Base-by-base conservation (phyloP, 169 alveolate genomes). In the Cryptosporidium andersoni region DNA sequence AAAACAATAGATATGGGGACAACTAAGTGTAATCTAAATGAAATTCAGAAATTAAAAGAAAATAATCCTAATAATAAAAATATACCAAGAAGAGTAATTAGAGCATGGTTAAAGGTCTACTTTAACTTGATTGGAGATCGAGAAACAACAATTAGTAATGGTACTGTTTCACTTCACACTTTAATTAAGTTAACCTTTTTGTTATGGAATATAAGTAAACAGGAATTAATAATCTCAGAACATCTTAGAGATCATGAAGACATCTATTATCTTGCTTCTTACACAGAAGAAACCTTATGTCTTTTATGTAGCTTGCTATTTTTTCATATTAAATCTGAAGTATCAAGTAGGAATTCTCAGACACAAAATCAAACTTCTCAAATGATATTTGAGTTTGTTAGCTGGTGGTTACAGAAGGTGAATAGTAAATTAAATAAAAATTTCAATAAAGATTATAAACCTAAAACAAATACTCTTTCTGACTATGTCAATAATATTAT, bases 221-320 rank as follows among this genome's bases (percentile, higher is more conserved):
- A 74, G 5, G 85, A 74, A 43, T 7, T 58, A 14, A n/a, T 60
- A 4, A 4, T 47, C 40, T 60, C 45, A 5, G 11, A 34, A 42
- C 25, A 60, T 60, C 1, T 60, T 5, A 9, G 11, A 3, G 45
- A 43, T 42, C 7, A 7, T 34, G 16, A 43, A 58, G 2, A n/a
- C 64, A 36, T 39, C 6, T 3, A 37, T 9, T 4, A 4, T 34
- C 12, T 52, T 11, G 2, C 52, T 5, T 1, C 14, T 66, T 74
- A 56, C 47, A 43, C 34, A 58, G 85, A 74, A 74, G 65, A 45
- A 45, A 40, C 85, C 14, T 53, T 74, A 47, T 58, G 60, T 55
- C 14, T 74, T 12, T 25, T 74, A 43, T 40, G 65, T 45, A 68
- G 85, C 7, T 45, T 74, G 36, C 14, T 74, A 7, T 66, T 58